Evolutionary conservation across 148 eudicot species (phyloP).

Genomic region (Nepenthes gracilis): DNA sequence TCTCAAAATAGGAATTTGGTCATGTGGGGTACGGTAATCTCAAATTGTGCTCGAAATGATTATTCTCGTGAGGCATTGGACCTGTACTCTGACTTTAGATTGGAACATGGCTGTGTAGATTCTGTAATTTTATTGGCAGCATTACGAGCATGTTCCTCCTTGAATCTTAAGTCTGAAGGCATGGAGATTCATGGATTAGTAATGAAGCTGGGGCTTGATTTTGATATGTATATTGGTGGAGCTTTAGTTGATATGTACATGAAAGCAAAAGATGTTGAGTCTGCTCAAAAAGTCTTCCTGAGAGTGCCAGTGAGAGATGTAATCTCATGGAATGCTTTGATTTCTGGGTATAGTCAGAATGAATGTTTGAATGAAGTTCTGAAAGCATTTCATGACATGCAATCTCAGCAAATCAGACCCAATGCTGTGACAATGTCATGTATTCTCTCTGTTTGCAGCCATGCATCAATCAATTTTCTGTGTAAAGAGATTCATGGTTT

Average conservation of each 20-base stretch:
- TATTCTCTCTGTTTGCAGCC: conserved; percentile 13
- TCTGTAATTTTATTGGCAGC: conserved; percentile 14
- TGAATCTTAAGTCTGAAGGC: conserved; percentile 16
- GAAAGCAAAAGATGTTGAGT: conserved; percentile 8
- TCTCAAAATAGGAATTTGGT: conserved; percentile 13
- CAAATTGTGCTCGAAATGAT: conserved; percentile 19
- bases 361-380: conserved; percentile 16
- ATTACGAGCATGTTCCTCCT: conserved; percentile 26
- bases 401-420: conserved; percentile 15
- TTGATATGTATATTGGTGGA: conserved; percentile 27
- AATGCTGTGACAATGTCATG: conserved; percentile 22
- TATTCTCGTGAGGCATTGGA: conserved; percentile 19
- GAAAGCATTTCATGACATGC: conserved; percentile 21
- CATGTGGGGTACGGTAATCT: conserved; percentile 26
- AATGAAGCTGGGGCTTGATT: conserved; percentile 24
- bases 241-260: conserved; percentile 39
- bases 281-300: background rate
- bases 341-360: conserved; percentile 11
- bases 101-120: conserved; percentile 14
- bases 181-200: conserved; percentile 24
- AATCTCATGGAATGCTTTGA: background rate
- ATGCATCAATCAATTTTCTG: conserved; percentile 11
- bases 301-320: background rate
- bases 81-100: conserved; percentile 10
- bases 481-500: conserved; percentile 26